Base-by-base conservation (phyloP, 139 green algal genomes). In the Axilococcus clingmanii region DNA sequence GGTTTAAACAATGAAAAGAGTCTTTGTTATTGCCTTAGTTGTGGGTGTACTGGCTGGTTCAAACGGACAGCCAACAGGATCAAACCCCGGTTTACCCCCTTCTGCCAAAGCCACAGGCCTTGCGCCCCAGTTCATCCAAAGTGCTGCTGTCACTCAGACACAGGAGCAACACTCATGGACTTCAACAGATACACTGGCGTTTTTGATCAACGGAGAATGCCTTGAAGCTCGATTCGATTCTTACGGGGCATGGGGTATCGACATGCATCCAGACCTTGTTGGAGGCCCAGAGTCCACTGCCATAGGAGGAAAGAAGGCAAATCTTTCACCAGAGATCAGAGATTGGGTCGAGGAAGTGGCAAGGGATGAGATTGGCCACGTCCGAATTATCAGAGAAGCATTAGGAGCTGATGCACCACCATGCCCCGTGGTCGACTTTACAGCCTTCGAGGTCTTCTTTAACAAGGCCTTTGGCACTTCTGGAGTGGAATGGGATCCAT, bases 221-320 rank as follows among this genome's bases (percentile, higher is more conserved):
- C 40, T 76, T 31, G 67, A 76, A 53, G 68, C 56, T 7, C 50
- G 41, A 25, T 76, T 76, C 31, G 57, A 76, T 33, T 64, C 57
- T 7, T 76, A 29, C 20, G 68, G 48, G 37, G 46, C 61, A 20
- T 76, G 67, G 30, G 68, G 68, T 36, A 19, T 44, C 11, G 57
- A 55, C 16, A 69, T 76, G 49, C 30, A 53, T 31, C 40, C 49
- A 14, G 22, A 55, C n/a, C 50, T 65, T 4, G 52, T 62, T 20
- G 47, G 48, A 3, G 63, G 57, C 28, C 63, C 68, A 3, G n/a
- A n/a, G n/a, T n/a, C n/a, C n/a, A 17, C 15, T 0, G 59, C 63
- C 19, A 48, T 65, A 12, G 68, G 68, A 11, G 68, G 40, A 11
- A 42, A 38, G 19, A 65, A 65, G 52, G 68, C 62, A 19, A 65